These are phyloP conservation scores for Lactarius indigo DNA, from an alignment of 768 basidiomycete genomes.

Conservation along the genomic window DNA sequence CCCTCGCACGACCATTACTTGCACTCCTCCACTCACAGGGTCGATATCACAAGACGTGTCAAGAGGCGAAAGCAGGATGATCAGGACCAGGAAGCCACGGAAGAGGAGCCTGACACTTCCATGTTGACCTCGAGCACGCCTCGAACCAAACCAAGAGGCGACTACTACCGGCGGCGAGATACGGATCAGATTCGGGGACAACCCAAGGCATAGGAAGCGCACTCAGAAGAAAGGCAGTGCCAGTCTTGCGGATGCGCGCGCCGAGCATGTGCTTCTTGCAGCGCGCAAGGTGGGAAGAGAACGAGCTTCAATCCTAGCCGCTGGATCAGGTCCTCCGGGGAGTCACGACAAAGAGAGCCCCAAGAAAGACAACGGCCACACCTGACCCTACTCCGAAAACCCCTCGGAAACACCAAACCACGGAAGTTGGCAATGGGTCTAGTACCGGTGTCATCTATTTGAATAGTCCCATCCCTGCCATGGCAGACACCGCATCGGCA, in stretches of 20 bases:
- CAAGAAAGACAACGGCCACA: slow-evolving; percentile 36
- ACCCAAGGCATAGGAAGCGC: slow-evolving; percentile 28
- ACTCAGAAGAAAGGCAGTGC: slow-evolving; percentile 32
- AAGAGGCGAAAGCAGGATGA: slow-evolving; percentile 31
- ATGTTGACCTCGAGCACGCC: slow-evolving; percentile 30
- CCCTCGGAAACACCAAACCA: slow-evolving; percentile 19
- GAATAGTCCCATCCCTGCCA: slow-evolving; percentile 21
- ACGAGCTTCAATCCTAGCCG: slow-evolving; percentile 52
- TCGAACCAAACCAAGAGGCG: slow-evolving; percentile 21
- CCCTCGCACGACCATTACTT: slow-evolving; percentile 25
- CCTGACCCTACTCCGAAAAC: slow-evolving; percentile 16
- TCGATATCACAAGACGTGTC: slow-evolving; percentile 6
- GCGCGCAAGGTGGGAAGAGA: slow-evolving; percentile 65
- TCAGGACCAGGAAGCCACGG: slow-evolving; percentile 27
- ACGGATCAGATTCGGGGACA: slow-evolving; percentile 19
- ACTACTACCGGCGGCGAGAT: slow-evolving; percentile 26
- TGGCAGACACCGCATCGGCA: slow-evolving; percentile 12
- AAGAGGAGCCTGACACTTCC: slow-evolving; percentile 27
- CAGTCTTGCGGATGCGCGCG: slow-evolving; percentile 58
- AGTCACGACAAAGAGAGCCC: slow-evolving; percentile 31
- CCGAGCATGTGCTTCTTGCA: slow-evolving; percentile 68
- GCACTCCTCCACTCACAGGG: slow-evolving; percentile 23
- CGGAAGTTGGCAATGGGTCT: slow-evolving; percentile 15
- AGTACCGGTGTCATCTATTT: slow-evolving; percentile 24
- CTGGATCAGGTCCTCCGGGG: slow-evolving; percentile 42